Conservation (phyloP, 148 eudicot genomes). For the Silene conica region DNA sequence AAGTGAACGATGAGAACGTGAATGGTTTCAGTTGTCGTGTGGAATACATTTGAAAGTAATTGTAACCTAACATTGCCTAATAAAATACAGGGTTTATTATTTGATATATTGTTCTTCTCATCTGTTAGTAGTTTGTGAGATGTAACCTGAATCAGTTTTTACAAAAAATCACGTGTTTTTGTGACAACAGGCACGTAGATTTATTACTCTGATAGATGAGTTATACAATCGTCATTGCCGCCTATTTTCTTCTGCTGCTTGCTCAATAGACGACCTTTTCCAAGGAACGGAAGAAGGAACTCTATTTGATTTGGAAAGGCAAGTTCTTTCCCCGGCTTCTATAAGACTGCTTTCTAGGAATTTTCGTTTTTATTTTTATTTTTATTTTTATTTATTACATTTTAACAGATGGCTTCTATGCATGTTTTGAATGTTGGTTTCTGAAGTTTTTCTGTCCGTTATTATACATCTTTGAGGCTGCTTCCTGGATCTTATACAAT, state of each 20-base stretch:
- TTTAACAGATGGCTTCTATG: background rate
- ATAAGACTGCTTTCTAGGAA: background rate
- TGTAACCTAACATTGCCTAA: background rate
- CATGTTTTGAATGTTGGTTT: background rate
- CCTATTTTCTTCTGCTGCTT: constrained; percentile 69
- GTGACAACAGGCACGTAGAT: constrained; percentile 80
- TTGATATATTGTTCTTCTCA: background rate
- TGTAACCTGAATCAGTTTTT: background rate
- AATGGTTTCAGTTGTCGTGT: no score
- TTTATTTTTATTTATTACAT: background rate
- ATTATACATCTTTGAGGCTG: constrained; percentile 1
- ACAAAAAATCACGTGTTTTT: constrained; percentile 9
- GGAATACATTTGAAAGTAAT: no score
- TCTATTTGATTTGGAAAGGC: constrained; percentile 89
- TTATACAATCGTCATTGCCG: constrained; percentile 89
- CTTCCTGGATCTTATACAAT: background rate
- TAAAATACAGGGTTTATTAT: background rate
- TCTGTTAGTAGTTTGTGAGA: background rate
- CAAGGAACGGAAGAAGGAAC: constrained; percentile 97
- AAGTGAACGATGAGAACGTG: no score
- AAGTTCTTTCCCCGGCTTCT: constrained; percentile 26
- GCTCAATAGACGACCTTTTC: constrained; percentile 85
- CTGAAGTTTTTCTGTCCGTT: background rate
- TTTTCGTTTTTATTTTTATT: background rate
- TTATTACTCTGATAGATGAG: constrained; percentile 90